A percentile compares a stretch with the other conserved stretches of the same genome.
Conservation (phyloP, 129 eudicot genomes). For the Lactuca sativa region DNA sequence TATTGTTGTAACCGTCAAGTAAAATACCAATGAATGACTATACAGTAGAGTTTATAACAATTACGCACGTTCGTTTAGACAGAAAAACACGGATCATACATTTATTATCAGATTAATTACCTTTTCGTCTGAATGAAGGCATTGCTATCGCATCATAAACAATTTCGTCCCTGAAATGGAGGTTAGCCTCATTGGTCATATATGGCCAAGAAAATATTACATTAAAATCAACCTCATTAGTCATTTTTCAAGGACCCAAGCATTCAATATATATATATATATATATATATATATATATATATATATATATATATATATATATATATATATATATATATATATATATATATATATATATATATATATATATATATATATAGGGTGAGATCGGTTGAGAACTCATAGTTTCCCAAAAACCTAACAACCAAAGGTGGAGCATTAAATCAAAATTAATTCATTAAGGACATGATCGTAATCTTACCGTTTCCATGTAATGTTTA, state of each 20-base stretch:
- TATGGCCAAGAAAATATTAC: slow-evolving; percentile 17
- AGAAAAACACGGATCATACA: slow-evolving; percentile 23
- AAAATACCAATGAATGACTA: slow-evolving; percentile 23
- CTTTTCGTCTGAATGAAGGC: slow-evolving; percentile 16
- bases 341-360: too few species aligned
- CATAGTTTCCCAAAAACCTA: too few species aligned
- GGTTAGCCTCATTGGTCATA: slow-evolving; percentile 21
- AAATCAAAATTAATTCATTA: too few species aligned
- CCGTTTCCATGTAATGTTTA: too few species aligned
- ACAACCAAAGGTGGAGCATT: too few species aligned
- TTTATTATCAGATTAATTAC: slow-evolving; percentile 7
- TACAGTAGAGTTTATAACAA: slow-evolving; percentile 4
- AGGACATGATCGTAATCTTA: too few species aligned
- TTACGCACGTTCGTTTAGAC: slow-evolving; percentile 27
- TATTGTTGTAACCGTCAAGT: slow-evolving; percentile 14
- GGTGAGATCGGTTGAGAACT: too few species aligned
- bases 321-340: too few species aligned
- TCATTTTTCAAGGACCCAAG: slow-evolving; percentile 18
- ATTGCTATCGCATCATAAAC: slow-evolving; percentile 14
- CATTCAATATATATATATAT: too few species aligned
- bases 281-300: too few species aligned
- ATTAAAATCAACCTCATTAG: slow-evolving; percentile 26
- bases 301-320: too few species aligned
- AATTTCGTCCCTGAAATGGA: slow-evolving; percentile 27
- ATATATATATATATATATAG: too few species aligned